Conservation (phyloP, 2,329 filamentous ascomycete species). For the Paramyrothecium sp. region DNA sequence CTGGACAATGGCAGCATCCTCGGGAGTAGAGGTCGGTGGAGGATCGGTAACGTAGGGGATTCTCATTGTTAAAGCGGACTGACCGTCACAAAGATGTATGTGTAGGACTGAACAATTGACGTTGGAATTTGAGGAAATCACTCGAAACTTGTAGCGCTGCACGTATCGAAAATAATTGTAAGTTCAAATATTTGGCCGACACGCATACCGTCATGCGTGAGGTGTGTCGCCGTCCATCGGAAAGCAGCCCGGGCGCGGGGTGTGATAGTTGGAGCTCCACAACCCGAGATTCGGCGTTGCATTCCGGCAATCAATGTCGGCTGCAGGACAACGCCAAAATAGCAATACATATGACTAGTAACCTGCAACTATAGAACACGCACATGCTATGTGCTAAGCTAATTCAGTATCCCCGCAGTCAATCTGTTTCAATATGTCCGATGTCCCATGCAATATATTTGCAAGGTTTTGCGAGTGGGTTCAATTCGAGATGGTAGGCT, state of each 20-base stretch:
- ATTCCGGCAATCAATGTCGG: conserved; percentile 5
- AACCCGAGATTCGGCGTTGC: conserved; percentile 21
- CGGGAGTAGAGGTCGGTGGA: conserved; percentile 38
- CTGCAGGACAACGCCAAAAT: background rate
- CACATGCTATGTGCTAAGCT: too few species aligned
- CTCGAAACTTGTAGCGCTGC: background rate
- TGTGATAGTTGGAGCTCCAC: conserved; percentile 21
- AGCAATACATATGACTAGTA: too few species aligned
- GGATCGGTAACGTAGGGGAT: conserved; percentile 62
- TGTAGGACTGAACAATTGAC: background rate
- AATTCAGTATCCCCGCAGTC: too few species aligned
- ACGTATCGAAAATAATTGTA: too few species aligned
- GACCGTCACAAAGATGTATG: conserved; percentile 3
- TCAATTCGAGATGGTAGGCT: too few species aligned
- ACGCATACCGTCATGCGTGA: too few species aligned
- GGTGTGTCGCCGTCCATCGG: background rate
- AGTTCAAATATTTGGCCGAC: too few species aligned
- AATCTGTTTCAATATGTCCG: too few species aligned
- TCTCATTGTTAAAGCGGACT: conserved; percentile 48
- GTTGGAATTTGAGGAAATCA: background rate
- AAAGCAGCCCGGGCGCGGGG: background rate
- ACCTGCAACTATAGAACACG: too few species aligned
- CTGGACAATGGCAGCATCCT: conserved; percentile 56
- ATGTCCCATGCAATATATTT: too few species aligned
- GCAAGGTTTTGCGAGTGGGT: too few species aligned